Base-by-base conservation (phyloP, 106 monocot species). In the Narthecium ossifragum region DNA sequence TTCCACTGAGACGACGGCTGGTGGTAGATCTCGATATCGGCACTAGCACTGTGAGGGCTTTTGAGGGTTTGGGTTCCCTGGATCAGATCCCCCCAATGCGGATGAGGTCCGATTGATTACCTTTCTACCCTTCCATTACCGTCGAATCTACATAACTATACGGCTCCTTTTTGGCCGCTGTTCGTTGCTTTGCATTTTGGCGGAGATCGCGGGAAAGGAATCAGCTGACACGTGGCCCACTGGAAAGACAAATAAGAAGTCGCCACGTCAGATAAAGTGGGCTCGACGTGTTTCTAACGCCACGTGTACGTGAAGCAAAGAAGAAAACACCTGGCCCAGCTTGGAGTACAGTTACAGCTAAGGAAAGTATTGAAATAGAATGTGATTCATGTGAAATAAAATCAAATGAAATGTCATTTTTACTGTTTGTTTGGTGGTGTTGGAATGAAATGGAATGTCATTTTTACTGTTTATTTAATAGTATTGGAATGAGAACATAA, bases 81-180 rank as follows among this genome's bases (percentile, higher is more conserved):
- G 43, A 43, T 43, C 43, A 43, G 43, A 43, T 43, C 43, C 43
- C 43, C 14, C 18, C 17, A 43, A 43, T 43, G 43, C 43, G 43
- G 43, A 17, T 17, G 3, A 13, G 12, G 43, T 43, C 9, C 6
- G n/a, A n/a, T n/a, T 43, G 18, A 43, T 43, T 13, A 11, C 43
- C 4, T 11, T 43, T 1, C 18, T 17, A 43, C 43, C 5, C 43
- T 43, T 43, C 5, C 0, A 4, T 0, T 6, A 17, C 1, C 9
- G 41, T 11, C 43, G 3, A 43, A 43, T 17, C 18, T 43, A 43
- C 43, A 10, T 11, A 2, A 17, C 18, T 43, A 43, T n/a, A n/a
- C n/a, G n/a, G n/a, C n/a, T n/a, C n/a, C n/a, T n/a, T n/a, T n/a
- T n/a, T n/a, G n/a, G n/a, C n/a, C n/a, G n/a, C n/a, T n/a, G n/a